These are phyloP conservation scores for Corniculantispora saksenae DNA, from an alignment of 2,329 filamentous ascomycete genomes.

Conservation along the genomic window DNA sequence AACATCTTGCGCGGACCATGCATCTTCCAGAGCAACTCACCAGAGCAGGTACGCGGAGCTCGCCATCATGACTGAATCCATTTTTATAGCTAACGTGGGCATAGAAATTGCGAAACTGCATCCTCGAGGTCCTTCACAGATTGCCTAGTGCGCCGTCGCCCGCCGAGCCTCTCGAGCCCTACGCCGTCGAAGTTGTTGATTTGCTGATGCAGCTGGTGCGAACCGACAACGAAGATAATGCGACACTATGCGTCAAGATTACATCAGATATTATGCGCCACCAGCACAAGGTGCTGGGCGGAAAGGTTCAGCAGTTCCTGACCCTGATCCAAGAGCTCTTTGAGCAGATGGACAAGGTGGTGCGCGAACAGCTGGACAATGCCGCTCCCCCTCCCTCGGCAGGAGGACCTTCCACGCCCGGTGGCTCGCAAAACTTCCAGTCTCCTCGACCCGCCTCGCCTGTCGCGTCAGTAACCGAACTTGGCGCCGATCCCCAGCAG, in stretches of 20 bases:
- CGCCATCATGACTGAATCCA: not conserved
- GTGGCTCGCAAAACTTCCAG: constrained; percentile 71
- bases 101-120: constrained; percentile 85
- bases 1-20: constrained; percentile 81
- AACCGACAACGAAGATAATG: constrained; percentile 97
- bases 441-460: constrained; percentile 90
- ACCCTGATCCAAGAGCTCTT: constrained; percentile 94
- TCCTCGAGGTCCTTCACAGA: constrained; percentile 92
- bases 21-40: constrained; percentile 86
- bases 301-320: constrained; percentile 86
- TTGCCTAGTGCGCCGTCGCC: constrained; percentile 71
- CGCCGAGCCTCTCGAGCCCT: constrained; percentile 80
- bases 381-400: constrained; percentile 57
- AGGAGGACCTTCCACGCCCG: constrained; percentile 65
- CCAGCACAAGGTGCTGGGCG: constrained; percentile 76
- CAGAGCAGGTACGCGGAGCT: constrained; percentile 70
- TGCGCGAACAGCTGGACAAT: constrained; percentile 92
- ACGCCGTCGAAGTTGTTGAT: constrained; percentile 86
- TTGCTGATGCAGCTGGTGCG: constrained; percentile 85
- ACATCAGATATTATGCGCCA: constrained; percentile 96
- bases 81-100: constrained; percentile 22
- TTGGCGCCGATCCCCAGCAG: constrained; percentile 79
- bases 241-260: constrained; percentile 96
- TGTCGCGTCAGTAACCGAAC: constrained; percentile 73
- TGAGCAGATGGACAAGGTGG: constrained; percentile 88